Evolutionary conservation across 2,329 filamentous ascomycete species (phyloP), one percentile per base, ranked within the genome.

Genomic region (Paraphoma chrysanthemicola): DNA sequence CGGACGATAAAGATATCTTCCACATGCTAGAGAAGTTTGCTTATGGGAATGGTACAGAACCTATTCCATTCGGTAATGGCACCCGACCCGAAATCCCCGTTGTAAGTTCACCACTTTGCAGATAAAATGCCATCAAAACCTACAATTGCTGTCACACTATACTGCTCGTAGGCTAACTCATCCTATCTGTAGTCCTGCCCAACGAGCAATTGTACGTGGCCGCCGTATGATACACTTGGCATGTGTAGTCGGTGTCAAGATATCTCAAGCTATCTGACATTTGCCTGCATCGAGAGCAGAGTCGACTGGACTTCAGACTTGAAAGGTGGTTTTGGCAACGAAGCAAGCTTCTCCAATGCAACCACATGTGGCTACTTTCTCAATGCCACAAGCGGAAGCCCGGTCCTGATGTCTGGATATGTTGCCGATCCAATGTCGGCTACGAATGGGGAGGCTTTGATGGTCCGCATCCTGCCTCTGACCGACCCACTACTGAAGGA

Each of bases 171-270:
- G n/a, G n/a, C n/a, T n/a, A n/a, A n/a, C 4, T 44, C 42, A 44
- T 44, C 28, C 12, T 11, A 28, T 44, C 8, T 28, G 9, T 44
- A 46, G 50, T 66, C 63, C 0, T 75, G 72, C 14, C 70, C 69
- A 1, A 71, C 64, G 0, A 70, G 66, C 9, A 74, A 72, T 10
- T 75, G 72, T 16, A 69, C 67, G 0, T 75, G 69, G 69, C 65
- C 68, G 1, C 11, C 2, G 0, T 74, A 74, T 30, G 57, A 74
- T 0, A 69, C 69, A 0, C 50, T 75, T 0, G 71, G 41, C 0
- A 50, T 75, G 0, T 75, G 70, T 16, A 74, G 69, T 9, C 4
- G 48, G 1, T 75, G 71, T 8, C 47, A 29, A 0, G 67, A 72
- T 1, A 48, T 66, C 0, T 50, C 63, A 0, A 2, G 56, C 0